Conservation (phyloP, 1,284 basidiomycete species). For the Stereum hirsutum region DNA sequence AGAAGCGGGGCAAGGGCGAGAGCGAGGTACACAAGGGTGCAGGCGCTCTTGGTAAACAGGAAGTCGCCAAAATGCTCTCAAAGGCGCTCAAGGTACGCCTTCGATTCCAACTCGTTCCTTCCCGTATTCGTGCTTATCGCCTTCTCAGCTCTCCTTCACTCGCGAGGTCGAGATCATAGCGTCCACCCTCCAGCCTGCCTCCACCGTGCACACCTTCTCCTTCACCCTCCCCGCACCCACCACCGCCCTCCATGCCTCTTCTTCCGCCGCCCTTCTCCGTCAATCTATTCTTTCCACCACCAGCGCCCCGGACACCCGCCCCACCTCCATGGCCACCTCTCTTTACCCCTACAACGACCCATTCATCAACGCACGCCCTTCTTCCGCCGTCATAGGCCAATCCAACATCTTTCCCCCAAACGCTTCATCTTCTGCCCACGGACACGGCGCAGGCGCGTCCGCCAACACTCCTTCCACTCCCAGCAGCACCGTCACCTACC, state of each 20-base stretch:
- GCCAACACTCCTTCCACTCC: constrained; percentile 12
- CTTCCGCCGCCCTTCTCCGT: constrained; percentile 63
- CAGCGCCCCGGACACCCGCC: constrained; percentile 38
- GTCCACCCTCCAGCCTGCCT: constrained; percentile 83
- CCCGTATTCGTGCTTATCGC: constrained; percentile 4
- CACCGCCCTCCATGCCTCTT: constrained; percentile 60
- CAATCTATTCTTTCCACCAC: constrained; percentile 56
- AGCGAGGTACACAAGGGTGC: constrained; percentile 59
- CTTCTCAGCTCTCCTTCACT: constrained; percentile 68
- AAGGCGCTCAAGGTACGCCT: constrained; percentile 77
- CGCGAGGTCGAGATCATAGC: constrained; percentile 93
- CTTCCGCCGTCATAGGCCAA: constrained; percentile 70
- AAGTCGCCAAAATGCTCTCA: constrained; percentile 81
- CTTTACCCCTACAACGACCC: constrained; percentile 68
- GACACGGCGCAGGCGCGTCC: constrained; percentile 8
- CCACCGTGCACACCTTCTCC: constrained; percentile 89
- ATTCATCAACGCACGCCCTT: constrained; percentile 59
- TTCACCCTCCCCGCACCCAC: constrained; percentile 72
- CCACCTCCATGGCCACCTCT: constrained; percentile 40
- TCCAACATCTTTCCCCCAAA: constrained; percentile 35
- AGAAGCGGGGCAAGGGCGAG: constrained; percentile 45
- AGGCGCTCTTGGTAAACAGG: constrained; percentile 70
- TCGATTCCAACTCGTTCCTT: background rate
- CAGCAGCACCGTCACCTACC: constrained; percentile 59
- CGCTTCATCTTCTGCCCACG: constrained; percentile 8